Evolutionary conservation across 208 protist genomes (phyloP), one percentile per base, ranked within the genome.

Genomic region (Acanthamoeba triangularis): DNA sequence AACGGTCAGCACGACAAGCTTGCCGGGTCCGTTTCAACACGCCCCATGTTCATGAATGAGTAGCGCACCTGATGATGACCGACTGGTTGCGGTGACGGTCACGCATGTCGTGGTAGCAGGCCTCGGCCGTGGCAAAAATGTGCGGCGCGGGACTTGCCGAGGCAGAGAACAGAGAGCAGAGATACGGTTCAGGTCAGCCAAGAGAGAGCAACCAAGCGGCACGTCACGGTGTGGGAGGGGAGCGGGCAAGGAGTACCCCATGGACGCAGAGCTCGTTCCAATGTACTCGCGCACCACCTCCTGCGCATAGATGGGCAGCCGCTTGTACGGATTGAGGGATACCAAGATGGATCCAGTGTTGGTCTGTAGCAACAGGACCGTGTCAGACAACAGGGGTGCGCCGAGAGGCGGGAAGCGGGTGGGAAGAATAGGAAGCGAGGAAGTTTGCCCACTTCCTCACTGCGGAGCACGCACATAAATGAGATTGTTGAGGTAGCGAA

Each of bases 341-440:
- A 98, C 95, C 28, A 98, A 94, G 67, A 98, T 98, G 11, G 96
- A 97, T 4, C 97, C 97, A 20, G 95, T 96, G 65, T 97, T 95
- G 37, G 96, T 97, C 95, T 96, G 56, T 44, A 65, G 18, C 25
- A n/a, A 35, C 63, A 69, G 20, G 28, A 69, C 44, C 44, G 44
- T 49, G 44, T 49, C 44, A 49, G 44, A 49, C 44, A 13, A 49
- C 44, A 49, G 0, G 11, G 5, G 44, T 3, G 13, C 44, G 44
- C 44, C 44, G 44, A 49, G 44, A n/a, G n/a, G n/a, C n/a, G n/a
- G n/a, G n/a, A n/a, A n/a, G n/a, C n/a, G n/a, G n/a, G 63, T 18
- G 63, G 14, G 65, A 16, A 20, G 6, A 10, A 11, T 7, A 1
- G 28, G 10, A 74, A 20, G 33, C 41, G 37, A 74, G 37, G 30